Base-by-base conservation (phyloP, 441 rosid species). In the Adansonia grandidieri region DNA sequence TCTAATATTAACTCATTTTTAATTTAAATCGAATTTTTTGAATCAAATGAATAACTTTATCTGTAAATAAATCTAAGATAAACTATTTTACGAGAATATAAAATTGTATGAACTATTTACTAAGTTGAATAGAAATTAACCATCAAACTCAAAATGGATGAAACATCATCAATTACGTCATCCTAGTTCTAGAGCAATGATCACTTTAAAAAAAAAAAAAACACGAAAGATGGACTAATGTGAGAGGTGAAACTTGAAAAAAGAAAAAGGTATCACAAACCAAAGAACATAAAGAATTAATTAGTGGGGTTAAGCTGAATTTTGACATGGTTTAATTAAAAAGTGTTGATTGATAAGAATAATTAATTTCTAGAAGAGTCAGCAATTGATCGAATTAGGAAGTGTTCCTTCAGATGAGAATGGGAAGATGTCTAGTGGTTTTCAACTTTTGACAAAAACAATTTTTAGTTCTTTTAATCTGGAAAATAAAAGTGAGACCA, bases 361-460 rank as follows among this genome's bases (percentile, higher is more conserved):
- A 9, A 22, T 22, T 64, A 11, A 63, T 17, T 15, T 44, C 24
- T 24, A n/a, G 24, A 37, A 62, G 73, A 71, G 77, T 76, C 77
- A 80, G 71, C 37, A 79, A 65, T 51, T 14, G 67, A 50, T 20
- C 40, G 75, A 61, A 82, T 28, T 28, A 28, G 60, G 66, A 72
- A 65, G 20, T 42, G 32, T 32, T 37, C 65, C 40, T 40, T 42
- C 74, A 40, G 48, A n/a, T 45, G 51, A 37, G 79, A 11, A 0
- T 45, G 32, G 32, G 32, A 28, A 28, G 32, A 28, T 79, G 80
- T 67, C 73, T 11, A 20, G 78, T 67, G 47, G 19, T 24, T 86
- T 73, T 81, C 81, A 81, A 75, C 84, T 74, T 80, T 83, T 73
- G 77, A 82, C 66, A 63, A 14, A 28, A 37, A 15, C 15, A 2